Evolutionary conservation across 495 filamentous ascomycete genomes (phyloP).

Genomic region (Penicillium egyptiacum): DNA sequence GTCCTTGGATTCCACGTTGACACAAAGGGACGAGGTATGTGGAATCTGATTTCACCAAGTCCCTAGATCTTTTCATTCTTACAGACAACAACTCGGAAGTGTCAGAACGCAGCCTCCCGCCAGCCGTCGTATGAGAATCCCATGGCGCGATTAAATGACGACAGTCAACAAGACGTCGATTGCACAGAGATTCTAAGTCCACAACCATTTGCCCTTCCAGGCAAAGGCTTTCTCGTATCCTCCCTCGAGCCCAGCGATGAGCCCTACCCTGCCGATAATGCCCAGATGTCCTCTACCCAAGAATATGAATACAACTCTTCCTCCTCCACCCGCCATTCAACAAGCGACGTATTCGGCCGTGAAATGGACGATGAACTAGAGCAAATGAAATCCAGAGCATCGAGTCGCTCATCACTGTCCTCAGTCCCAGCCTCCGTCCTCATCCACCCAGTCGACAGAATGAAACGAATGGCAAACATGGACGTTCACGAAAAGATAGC

Average conservation of each 20-base stretch:
- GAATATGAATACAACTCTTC: constrained; percentile 42
- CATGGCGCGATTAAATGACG: constrained; percentile 28
- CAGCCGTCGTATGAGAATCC: constrained; percentile 3
- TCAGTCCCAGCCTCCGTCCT: constrained; percentile 44
- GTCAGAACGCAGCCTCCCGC: constrained; percentile 4
- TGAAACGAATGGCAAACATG: constrained; percentile 20
- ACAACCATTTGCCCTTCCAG: constrained; percentile 21
- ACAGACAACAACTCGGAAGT: neutral
- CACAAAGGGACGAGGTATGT: constrained; percentile 1
- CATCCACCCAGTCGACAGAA: constrained; percentile 28
- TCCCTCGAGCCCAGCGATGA: constrained; percentile 25
- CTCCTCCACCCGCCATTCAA: constrained; percentile 37
- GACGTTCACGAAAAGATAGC: constrained; percentile 21
- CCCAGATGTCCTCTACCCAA: constrained; percentile 24
- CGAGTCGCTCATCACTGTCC: constrained; percentile 47
- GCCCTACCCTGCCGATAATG: constrained; percentile 21
- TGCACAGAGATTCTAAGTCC: constrained; percentile 28
- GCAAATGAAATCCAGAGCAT: constrained; percentile 35
- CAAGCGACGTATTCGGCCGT: constrained; percentile 30
- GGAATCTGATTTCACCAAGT: neutral
- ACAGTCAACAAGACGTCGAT: constrained; percentile 10
- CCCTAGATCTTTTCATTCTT: neutral
- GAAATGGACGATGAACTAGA: constrained; percentile 36
- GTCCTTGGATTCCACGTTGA: constrained; percentile 1
- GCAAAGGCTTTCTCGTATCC: constrained; percentile 22